Conservation (phyloP, 129 eudicot genomes). For the Deinandra increscens region DNA sequence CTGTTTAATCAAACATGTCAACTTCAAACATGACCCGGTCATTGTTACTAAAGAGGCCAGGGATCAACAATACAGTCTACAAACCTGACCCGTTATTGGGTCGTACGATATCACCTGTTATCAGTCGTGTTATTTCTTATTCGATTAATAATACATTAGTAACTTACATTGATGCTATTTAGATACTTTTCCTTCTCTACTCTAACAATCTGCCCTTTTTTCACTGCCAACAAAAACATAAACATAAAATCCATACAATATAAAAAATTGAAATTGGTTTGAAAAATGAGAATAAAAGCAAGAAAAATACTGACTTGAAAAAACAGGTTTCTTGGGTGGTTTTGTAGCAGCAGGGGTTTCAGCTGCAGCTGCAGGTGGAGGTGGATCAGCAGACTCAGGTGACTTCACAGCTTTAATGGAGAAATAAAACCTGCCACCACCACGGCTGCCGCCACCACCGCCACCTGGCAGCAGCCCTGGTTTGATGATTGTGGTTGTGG, state of each 20-base stretch:
- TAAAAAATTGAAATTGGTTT: neutral
- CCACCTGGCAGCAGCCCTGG: conserved; percentile 20
- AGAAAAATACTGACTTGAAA: conserved; percentile 54
- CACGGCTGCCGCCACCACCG: neutral
- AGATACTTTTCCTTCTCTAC: conserved; percentile 94
- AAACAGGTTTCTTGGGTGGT: conserved; percentile 75
- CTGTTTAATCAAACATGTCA: neutral
- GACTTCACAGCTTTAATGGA: conserved; percentile 48
- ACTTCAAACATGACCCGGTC: neutral
- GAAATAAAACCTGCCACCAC: conserved; percentile 18
- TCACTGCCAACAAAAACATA: conserved; percentile 57
- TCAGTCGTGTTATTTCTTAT: neutral
- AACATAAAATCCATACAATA: neutral
- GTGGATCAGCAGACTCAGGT: conserved; percentile 47
- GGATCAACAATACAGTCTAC: neutral
- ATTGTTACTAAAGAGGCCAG: neutral
- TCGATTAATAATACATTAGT: neutral
- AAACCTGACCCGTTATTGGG: neutral
- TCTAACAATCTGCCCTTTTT: conserved; percentile 93
- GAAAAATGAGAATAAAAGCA: neutral
- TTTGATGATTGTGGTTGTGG: conserved; percentile 22
- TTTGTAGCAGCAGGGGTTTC: conserved; percentile 44
- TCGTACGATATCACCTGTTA: neutral
- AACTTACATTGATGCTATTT: conserved; percentile 80
- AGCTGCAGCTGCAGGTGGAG: conserved; percentile 24